These are phyloP conservation scores for Phytopythium aichiense DNA, from an alignment of 352 stramenopile species.

Conservation along the genomic window DNA sequence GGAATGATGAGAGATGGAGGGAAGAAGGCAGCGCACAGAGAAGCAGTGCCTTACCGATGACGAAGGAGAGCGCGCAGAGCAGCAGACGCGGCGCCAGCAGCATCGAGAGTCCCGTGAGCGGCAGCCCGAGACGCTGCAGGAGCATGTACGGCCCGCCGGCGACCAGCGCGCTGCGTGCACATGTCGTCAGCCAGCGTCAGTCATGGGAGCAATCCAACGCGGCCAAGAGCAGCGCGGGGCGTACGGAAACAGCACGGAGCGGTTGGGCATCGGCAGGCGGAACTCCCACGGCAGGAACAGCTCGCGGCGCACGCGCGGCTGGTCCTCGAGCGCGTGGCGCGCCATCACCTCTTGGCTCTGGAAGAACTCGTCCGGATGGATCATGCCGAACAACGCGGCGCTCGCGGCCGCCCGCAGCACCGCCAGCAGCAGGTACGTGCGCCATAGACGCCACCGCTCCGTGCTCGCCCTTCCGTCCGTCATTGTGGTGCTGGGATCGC, in stretches of 20 bases:
- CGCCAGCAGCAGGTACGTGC: conserved; percentile 29
- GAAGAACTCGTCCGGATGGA: conserved; percentile 86
- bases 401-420: conserved; percentile 31
- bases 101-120: conserved; percentile 34
- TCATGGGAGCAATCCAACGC: neutral
- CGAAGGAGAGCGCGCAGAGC: conserved; percentile 58
- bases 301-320: conserved; percentile 15
- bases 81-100: conserved; percentile 55
- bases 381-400: conserved; percentile 43
- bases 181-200: conserved; percentile 5
- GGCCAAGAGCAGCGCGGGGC: neutral
- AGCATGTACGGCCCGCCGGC: conserved; percentile 47
- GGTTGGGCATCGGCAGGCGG: conserved; percentile 49
- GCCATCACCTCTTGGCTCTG: conserved; percentile 86
- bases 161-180: conserved; percentile 30
- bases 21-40: neutral
- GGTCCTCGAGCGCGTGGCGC: conserved; percentile 29
- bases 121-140: conserved; percentile 31
- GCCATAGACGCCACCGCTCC: conserved; percentile 2
- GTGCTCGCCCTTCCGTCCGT: neutral
- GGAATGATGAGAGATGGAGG: neutral
- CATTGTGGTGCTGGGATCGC: neutral
- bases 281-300: conserved; percentile 80
- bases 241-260: conserved; percentile 76
- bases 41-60: conserved; percentile 22